A percentile compares a stretch with the other conserved stretches of the same genome.
These are phyloP conservation scores for Penicillium psychrosexuale DNA, from an alignment of 2,329 filamentous ascomycete genomes.

Conservation along the genomic window DNA sequence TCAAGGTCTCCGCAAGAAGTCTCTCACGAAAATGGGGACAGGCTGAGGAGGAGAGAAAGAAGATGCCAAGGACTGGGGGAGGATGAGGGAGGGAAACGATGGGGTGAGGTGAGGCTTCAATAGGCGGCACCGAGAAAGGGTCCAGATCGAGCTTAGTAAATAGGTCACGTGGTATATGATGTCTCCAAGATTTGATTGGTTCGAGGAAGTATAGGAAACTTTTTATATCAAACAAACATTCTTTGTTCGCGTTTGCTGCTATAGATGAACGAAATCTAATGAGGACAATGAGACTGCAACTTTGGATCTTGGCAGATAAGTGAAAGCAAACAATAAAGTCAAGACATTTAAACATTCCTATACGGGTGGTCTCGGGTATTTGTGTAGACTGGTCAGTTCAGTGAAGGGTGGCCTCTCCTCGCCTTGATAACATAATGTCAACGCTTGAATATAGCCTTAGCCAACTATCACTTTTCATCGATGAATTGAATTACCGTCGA, in stretches of 20 bases:
- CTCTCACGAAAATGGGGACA: conserved; percentile 35
- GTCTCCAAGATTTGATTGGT: neutral
- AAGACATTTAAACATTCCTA: neutral
- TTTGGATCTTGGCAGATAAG: neutral
- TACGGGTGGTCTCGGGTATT: neutral
- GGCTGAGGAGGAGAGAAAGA: conserved; percentile 23
- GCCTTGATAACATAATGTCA: neutral
- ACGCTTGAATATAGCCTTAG: neutral
- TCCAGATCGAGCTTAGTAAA: conserved; percentile 1
- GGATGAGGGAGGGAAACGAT: conserved; percentile 6
- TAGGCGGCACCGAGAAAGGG: conserved; percentile 5
- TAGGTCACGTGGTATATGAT: conserved; percentile 10
- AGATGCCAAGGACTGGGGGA: conserved; percentile 18
- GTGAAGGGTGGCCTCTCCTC: too few relatives aligned
- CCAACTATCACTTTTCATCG: neutral
- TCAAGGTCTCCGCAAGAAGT: conserved; percentile 39
- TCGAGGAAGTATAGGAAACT: conserved; percentile 1
- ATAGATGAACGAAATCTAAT: neutral
- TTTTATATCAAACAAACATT: neutral
- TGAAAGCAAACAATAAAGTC: neutral
- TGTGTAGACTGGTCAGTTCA: neutral
- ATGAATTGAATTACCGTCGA: neutral
- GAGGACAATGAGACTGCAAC: neutral
- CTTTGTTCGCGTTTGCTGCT: neutral
- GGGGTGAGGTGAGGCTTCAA: conserved; percentile 9